Evolutionary conservation across 495 filamentous ascomycete genomes (phyloP).

Genomic region (Xylaria grammica): DNA sequence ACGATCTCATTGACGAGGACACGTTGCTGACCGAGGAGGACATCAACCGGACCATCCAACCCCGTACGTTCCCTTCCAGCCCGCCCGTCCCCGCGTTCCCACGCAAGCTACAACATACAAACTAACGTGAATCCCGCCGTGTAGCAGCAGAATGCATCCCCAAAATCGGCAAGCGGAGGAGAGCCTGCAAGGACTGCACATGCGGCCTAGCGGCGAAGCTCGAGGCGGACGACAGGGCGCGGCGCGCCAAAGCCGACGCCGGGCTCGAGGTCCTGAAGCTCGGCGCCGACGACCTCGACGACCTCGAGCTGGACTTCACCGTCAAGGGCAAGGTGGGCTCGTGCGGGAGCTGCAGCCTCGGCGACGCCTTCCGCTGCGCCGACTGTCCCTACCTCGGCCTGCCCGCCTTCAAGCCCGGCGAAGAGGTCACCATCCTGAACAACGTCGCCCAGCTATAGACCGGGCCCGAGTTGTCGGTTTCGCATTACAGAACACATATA

Average conservation of each 20-base stretch:
- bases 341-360: slow-evolving; percentile 90
- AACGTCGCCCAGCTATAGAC: slow-evolving; percentile 82
- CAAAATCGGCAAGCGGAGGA: slow-evolving; percentile 79
- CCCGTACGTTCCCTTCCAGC: slow-evolving; percentile 59
- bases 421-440: slow-evolving; percentile 87
- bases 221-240: slow-evolving; percentile 78
- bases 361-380: slow-evolving; percentile 81
- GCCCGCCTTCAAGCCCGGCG: slow-evolving; percentile 94
- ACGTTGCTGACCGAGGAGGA: slow-evolving; percentile 83
- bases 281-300: slow-evolving; percentile 74
- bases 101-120: background rate
- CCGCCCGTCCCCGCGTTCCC: background rate
- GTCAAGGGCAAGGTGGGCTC: slow-evolving; percentile 93
- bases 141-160: slow-evolving; percentile 83
- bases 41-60: slow-evolving; percentile 69
- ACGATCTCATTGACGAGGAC: slow-evolving; percentile 91
- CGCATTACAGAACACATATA: background rate
- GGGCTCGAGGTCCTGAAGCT: slow-evolving; percentile 70
- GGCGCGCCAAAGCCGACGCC: slow-evolving; percentile 61
- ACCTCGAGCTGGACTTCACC: slow-evolving; percentile 94
- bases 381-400: slow-evolving; percentile 93
- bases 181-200: slow-evolving; percentile 97
- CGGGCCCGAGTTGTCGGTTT: background rate
- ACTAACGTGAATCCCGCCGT: slow-evolving; percentile 19
- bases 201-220: slow-evolving; percentile 83